These are phyloP conservation scores for Aspergillus sclerotialis DNA, from an alignment of 2,329 filamentous ascomycete species.

Conservation along the genomic window DNA sequence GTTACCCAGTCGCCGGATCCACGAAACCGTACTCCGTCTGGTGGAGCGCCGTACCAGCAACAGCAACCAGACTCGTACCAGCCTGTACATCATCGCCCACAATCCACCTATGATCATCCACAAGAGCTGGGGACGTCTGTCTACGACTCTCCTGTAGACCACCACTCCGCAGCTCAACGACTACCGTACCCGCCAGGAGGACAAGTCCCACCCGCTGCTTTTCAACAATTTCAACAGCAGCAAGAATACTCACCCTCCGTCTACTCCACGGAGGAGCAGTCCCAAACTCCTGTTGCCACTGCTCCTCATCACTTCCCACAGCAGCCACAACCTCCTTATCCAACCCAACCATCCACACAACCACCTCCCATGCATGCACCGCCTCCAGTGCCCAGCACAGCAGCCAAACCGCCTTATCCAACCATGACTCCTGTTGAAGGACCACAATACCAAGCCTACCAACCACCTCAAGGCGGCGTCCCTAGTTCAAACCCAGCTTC, in stretches of 20 bases:
- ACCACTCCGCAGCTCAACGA: slow-evolving; percentile 19
- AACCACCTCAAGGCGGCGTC: slow-evolving; percentile 23
- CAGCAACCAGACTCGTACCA: slow-evolving; percentile 42
- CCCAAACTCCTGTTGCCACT: slow-evolving; percentile 8
- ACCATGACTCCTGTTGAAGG: slow-evolving; percentile 20
- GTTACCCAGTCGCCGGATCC: slow-evolving; percentile 35
- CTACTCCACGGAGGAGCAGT: slow-evolving; percentile 31
- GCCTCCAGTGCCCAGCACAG: slow-evolving; percentile 26
- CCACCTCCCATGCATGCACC: slow-evolving; percentile 26
- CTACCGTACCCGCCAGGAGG: slow-evolving; percentile 25
- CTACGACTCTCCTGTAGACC: slow-evolving; percentile 65
- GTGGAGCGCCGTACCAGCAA: slow-evolving; percentile 32
- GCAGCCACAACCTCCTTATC: slow-evolving; percentile 27
- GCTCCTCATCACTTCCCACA: slow-evolving; percentile 7
- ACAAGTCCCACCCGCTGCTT: slow-evolving; percentile 18
- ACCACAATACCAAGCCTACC: slow-evolving; percentile 31
- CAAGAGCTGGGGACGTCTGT: slow-evolving; percentile 73
- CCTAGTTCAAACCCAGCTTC: slow-evolving; percentile 30
- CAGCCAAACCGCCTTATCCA: slow-evolving; percentile 26
- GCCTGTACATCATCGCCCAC: slow-evolving; percentile 48
- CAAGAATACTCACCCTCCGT: slow-evolving; percentile 34
- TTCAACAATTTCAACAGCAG: slow-evolving; percentile 27
- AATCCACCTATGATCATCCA: slow-evolving; percentile 63
- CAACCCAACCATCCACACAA: slow-evolving; percentile 20
- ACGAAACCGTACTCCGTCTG: slow-evolving; percentile 28